Conservation (phyloP, 1,139 yeast species). For the Meyerozyma elateridarum region DNA sequence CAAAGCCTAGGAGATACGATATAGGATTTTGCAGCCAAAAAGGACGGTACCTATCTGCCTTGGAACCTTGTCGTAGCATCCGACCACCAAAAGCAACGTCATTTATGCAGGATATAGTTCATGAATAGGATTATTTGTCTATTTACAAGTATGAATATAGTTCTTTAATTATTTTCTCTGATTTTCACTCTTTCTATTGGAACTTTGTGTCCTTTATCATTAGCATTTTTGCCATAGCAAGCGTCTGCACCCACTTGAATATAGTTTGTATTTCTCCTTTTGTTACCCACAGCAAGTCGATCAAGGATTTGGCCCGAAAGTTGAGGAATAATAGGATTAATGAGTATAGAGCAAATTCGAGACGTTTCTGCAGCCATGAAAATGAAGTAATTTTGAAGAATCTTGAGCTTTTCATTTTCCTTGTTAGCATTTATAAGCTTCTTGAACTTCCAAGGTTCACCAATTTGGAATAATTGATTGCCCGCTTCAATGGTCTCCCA, state of each 20-base stretch:
- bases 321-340: slow-evolving; percentile 70
- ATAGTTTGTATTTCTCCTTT: slow-evolving; percentile 33
- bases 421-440: slow-evolving; percentile 23
- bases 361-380: slow-evolving; percentile 66
- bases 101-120: background rate
- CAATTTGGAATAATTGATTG: slow-evolving; percentile 56
- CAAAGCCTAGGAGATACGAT: too few relatives aligned
- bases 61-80: too few relatives aligned
- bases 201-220: slow-evolving; percentile 20
- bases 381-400: slow-evolving; percentile 49
- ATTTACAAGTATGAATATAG: slow-evolving; percentile 10
- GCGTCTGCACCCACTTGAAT: slow-evolving; percentile 45
- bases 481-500: slow-evolving; percentile 60
- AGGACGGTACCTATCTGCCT: too few relatives aligned
- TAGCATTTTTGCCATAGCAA: slow-evolving; percentile 42
- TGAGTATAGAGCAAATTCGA: slow-evolving; percentile 61
- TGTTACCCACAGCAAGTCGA: slow-evolving; percentile 48
- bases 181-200: slow-evolving; percentile 25
- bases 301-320: slow-evolving; percentile 57
- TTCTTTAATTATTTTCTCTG: too few relatives aligned
- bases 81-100: background rate
- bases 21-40: too few relatives aligned
- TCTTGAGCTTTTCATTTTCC: slow-evolving; percentile 14
- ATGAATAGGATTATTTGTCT: slow-evolving; percentile 2
- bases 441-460: slow-evolving; percentile 56